Conservation (phyloP, 331 rosid genomes). For the Prunus yedoensis region DNA sequence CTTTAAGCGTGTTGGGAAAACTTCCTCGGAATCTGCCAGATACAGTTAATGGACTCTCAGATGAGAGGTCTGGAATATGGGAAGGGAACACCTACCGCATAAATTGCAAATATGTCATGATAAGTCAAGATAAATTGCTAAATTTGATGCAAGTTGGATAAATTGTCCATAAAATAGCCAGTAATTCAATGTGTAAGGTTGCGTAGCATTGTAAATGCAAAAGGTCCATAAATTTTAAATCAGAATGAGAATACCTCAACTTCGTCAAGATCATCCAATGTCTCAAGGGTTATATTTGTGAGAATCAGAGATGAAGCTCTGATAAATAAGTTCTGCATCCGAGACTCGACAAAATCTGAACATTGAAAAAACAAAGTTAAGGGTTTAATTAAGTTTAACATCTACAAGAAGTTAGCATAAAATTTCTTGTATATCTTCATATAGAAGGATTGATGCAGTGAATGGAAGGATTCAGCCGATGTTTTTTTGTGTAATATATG, state of each 20-base stretch:
- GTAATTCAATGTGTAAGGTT: neutral
- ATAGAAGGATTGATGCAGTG: neutral
- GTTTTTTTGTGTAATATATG: neutral
- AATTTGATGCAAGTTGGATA: neutral
- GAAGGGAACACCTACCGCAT: conserved; percentile 62
- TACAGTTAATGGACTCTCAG: conserved; percentile 59
- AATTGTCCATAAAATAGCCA: neutral
- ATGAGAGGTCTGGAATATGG: conserved; percentile 79
- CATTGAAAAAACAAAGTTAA: neutral
- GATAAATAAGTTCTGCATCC: conserved; percentile 50
- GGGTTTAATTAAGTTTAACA: conserved; percentile 6
- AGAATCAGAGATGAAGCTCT: conserved; percentile 68
- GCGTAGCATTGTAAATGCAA: neutral
- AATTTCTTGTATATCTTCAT: neutral
- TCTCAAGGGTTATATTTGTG: conserved; percentile 57
- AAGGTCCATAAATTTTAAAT: neutral
- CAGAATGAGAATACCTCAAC: conserved; percentile 56
- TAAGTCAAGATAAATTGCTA: neutral
- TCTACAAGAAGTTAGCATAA: conserved; percentile 11
- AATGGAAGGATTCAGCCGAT: neutral
- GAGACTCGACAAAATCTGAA: conserved; percentile 59
- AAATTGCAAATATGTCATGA: conserved; percentile 31
- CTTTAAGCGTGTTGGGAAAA: conserved; percentile 60
- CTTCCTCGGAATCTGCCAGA: conserved; percentile 80
- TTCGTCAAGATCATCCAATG: conserved; percentile 58